Conservation (phyloP, 305 asterid genomes). For the Galium porrigens region DNA sequence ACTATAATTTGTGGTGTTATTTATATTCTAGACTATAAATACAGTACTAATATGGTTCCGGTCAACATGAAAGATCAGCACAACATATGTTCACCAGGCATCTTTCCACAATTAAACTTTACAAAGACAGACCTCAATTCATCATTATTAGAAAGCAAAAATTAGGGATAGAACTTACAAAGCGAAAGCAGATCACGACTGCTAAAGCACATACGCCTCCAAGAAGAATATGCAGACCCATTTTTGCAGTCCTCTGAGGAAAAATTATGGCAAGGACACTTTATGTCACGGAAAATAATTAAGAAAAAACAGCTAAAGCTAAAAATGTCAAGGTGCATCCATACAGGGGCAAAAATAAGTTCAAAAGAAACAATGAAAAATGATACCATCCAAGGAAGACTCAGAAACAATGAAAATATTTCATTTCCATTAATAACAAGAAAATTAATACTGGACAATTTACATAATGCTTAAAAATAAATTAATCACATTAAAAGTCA, state of each 20-base stretch:
- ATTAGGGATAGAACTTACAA: conserved; percentile 41
- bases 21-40: background rate
- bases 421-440: background rate
- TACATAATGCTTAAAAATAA: background rate
- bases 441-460: background rate
- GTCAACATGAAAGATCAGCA: background rate
- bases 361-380: background rate
- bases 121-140: background rate
- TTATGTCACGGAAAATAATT: background rate
- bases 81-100: background rate
- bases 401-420: background rate
- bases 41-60: background rate
- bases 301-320: conserved; percentile 1
- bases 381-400: background rate
- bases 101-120: background rate
- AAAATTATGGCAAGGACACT: conserved; percentile 14
- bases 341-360: no score
- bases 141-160: background rate
- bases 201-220: conserved; percentile 88
- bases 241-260: conserved; percentile 69
- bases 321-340: background rate
- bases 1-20: no score
- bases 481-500: no score
- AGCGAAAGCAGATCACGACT: conserved; percentile 72
- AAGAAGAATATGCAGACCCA: conserved; percentile 80